Conservation (phyloP, 768 basidiomycete species). For the Pisolithus microcarpus region DNA sequence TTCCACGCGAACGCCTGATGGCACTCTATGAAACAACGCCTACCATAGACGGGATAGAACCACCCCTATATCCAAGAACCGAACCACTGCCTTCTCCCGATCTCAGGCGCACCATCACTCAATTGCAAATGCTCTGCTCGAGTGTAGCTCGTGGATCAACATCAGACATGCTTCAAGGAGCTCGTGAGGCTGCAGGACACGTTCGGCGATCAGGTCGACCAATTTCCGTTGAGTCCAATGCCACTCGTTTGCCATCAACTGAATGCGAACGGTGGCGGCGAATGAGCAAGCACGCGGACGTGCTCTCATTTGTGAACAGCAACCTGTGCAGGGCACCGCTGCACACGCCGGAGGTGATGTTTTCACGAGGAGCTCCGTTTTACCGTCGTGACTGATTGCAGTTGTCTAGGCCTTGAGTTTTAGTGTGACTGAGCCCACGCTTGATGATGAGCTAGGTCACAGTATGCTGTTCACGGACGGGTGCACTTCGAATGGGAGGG, state of each 20-base stretch:
- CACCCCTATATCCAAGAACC: constrained; percentile 27
- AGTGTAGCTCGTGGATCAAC: constrained; percentile 26
- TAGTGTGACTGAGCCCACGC: constrained; percentile 28
- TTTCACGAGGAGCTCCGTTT: neutral
- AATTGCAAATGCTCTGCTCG: constrained; percentile 50
- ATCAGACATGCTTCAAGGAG: constrained; percentile 21
- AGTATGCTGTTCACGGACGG: constrained; percentile 29
- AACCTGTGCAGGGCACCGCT: constrained; percentile 33
- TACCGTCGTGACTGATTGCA: constrained; percentile 6
- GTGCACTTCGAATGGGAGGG: constrained; percentile 11
- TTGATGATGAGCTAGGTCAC: constrained; percentile 56
- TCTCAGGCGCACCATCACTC: constrained; percentile 57
- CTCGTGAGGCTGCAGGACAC: constrained; percentile 23
- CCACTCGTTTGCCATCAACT: constrained; percentile 7
- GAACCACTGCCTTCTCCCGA: constrained; percentile 37
- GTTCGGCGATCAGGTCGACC: constrained; percentile 22
- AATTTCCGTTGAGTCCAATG: constrained; percentile 29
- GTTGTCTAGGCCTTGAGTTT: constrained; percentile 20
- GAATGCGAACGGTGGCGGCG: constrained; percentile 20
- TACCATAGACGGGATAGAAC: constrained; percentile 22
- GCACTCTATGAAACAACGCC: constrained; percentile 38
- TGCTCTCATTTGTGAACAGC: constrained; percentile 51
- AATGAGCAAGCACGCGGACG: constrained; percentile 32
- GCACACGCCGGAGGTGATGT: constrained; percentile 37
- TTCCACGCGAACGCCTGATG: constrained; percentile 37